A percentile compares a stretch with the other conserved stretches of the same genome.
phyloP scores from a whole-genome alignment of 352 stramenopile genomes.

The Blastocystis sp. region DNA sequence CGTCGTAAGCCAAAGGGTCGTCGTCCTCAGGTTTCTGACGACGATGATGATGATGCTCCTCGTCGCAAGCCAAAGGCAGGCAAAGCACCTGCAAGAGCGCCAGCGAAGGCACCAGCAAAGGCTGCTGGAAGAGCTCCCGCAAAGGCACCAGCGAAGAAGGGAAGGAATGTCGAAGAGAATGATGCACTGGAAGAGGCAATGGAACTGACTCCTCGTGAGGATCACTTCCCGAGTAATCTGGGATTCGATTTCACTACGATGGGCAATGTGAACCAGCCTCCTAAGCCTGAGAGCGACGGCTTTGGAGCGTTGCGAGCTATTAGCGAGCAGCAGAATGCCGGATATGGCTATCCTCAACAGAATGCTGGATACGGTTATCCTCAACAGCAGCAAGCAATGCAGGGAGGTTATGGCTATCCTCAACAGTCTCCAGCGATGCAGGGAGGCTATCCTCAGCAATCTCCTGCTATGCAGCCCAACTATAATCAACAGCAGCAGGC shows the following conservation, averaged over 20 bases:
- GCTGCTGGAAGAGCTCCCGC: not conserved
- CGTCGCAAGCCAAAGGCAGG: not conserved
- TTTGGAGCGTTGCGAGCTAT: not conserved
- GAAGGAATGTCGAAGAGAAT: not conserved
- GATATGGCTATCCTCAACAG: not conserved
- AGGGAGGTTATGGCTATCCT: not conserved
- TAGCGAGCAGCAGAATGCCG: not conserved
- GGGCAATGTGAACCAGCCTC: not conserved
- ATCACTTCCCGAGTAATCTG: not conserved
- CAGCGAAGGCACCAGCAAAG: not conserved
- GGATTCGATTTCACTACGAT: not conserved
- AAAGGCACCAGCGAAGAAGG: not conserved
- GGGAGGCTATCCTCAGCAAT: constrained; percentile 8
- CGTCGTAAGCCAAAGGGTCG: constrained; percentile 10
- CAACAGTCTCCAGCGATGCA: not conserved
- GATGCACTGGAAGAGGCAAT: not conserved
- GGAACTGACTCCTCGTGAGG: not conserved
- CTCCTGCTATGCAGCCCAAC: not conserved
- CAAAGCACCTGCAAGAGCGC: not conserved
- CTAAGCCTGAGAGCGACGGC: not conserved
- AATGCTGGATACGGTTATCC: constrained; percentile 9
- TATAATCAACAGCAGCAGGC: not conserved
- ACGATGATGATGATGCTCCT: not conserved
- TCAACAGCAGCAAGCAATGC: not conserved
- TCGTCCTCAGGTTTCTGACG: constrained; percentile 50